Evolutionary conservation across 768 basidiomycete genomes (phyloP).

Genomic region (Sutorius australiensis): DNA sequence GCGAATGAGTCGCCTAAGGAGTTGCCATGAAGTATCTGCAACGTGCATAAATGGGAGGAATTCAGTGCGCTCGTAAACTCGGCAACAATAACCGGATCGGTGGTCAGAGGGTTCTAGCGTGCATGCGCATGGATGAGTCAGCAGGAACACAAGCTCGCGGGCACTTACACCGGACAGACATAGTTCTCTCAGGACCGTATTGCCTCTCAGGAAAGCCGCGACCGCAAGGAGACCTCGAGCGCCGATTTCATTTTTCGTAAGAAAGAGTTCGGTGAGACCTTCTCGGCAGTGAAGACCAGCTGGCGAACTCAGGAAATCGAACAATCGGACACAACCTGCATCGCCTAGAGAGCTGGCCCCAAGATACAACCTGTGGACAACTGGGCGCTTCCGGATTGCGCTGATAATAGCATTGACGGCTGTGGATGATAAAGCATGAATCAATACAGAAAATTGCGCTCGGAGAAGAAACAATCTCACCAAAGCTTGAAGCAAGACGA

Average conservation of each 20-base stretch:
- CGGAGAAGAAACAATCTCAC: conserved; percentile 11
- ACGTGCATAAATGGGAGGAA: conserved; percentile 45
- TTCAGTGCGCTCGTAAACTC: conserved; percentile 51
- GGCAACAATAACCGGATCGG: conserved; percentile 32
- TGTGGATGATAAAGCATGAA: conserved; percentile 15
- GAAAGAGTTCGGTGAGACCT: conserved; percentile 48
- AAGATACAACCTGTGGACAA: conserved; percentile 51
- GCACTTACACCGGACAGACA: conserved; percentile 55
- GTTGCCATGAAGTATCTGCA: conserved; percentile 51
- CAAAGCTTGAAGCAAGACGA: conserved; percentile 28
- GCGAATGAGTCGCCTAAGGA: conserved; percentile 50
- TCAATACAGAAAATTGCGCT: not conserved
- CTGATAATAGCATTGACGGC: conserved; percentile 51
- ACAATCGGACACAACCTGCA: conserved; percentile 52
- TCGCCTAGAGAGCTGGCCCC: conserved; percentile 57
- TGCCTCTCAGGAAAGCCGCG: conserved; percentile 45
- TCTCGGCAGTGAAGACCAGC: conserved; percentile 40
- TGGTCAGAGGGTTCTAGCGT: conserved; percentile 40
- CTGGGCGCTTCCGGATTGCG: conserved; percentile 41
- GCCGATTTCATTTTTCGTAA: conserved; percentile 56
- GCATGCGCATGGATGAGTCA: conserved; percentile 15
- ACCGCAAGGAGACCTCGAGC: conserved; percentile 54
- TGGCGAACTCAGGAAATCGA: conserved; percentile 50
- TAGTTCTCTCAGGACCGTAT: conserved; percentile 44
- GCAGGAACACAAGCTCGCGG: not conserved